Evolutionary conservation across 495 filamentous ascomycete genomes (phyloP).

Genomic region (Penicillium simplicissimum): DNA sequence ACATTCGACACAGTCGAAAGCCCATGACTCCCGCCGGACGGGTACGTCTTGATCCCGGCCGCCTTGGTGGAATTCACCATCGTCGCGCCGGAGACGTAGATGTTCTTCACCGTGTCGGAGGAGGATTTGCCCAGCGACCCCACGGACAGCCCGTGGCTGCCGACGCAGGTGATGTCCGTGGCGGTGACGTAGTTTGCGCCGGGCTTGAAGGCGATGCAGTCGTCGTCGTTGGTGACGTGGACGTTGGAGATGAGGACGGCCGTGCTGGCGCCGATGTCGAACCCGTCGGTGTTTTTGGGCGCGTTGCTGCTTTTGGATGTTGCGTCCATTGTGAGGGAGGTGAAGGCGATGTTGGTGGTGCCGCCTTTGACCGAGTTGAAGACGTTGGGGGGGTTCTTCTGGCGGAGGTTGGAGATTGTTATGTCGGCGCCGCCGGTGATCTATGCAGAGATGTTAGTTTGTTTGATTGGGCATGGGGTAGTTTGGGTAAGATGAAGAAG

Average conservation of each 20-base stretch:
- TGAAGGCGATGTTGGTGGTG: slow-evolving; percentile 33
- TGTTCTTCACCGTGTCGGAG: slow-evolving; percentile 40
- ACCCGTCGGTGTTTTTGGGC: slow-evolving; percentile 47
- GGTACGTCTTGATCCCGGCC: slow-evolving; percentile 47
- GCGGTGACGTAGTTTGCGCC: slow-evolving; percentile 42
- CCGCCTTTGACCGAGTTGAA: slow-evolving; percentile 43
- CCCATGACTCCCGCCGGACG: slow-evolving; percentile 36
- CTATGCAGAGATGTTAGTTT: slow-evolving; percentile 14
- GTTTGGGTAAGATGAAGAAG: neutral
- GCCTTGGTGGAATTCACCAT: slow-evolving; percentile 49
- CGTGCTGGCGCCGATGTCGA: slow-evolving; percentile 46
- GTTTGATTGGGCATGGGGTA: neutral
- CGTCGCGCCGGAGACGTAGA: slow-evolving; percentile 37
- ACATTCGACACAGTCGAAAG: slow-evolving; percentile 43
- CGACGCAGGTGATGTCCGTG: slow-evolving; percentile 39
- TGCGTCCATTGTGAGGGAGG: slow-evolving; percentile 35
- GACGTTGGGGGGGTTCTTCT: slow-evolving; percentile 48
- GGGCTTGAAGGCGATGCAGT: slow-evolving; percentile 50
- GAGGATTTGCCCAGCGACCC: slow-evolving; percentile 37
- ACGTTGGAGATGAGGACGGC: slow-evolving; percentile 38
- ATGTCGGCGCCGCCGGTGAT: slow-evolving; percentile 41
- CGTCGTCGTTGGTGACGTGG: slow-evolving; percentile 45
- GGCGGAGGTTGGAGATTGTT: slow-evolving; percentile 32
- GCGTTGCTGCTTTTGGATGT: slow-evolving; percentile 38
- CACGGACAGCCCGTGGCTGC: slow-evolving; percentile 45